These are phyloP conservation scores for Penicillium sp. DNA, from an alignment of 2,329 filamentous ascomycete species.

Conservation along the genomic window DNA sequence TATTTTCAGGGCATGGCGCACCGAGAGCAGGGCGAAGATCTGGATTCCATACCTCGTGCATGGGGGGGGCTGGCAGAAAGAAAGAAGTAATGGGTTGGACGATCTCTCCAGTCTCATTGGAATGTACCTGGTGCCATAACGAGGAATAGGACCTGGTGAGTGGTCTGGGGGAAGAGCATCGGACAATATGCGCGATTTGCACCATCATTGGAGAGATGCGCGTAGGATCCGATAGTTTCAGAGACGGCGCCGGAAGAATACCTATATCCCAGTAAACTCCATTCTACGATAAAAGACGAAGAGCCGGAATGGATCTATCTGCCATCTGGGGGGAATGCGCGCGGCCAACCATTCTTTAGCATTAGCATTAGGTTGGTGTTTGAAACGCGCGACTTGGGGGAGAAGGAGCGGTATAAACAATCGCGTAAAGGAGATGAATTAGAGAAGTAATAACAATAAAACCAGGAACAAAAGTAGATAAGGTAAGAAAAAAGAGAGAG, in stretches of 20 bases:
- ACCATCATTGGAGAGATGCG: neutral
- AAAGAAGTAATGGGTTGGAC: slow-evolving; percentile 4
- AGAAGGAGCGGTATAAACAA: neutral
- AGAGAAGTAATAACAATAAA: neutral
- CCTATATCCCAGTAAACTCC: neutral
- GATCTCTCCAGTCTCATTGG: slow-evolving; percentile 10
- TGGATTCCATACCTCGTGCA: slow-evolving; percentile 11
- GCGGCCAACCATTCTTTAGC: slow-evolving; percentile 7
- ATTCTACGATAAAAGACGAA: neutral
- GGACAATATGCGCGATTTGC: slow-evolving; percentile 4
- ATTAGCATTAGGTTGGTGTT: neutral
- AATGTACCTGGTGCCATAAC: slow-evolving; percentile 11
- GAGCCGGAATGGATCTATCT: slow-evolving; percentile 10
- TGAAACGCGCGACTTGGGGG: neutral
- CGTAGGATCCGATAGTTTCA: neutral
- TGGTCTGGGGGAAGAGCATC: neutral
- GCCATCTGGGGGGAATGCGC: slow-evolving; percentile 18
- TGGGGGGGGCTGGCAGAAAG: neutral
- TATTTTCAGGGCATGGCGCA: neutral
- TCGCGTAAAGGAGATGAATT: neutral
- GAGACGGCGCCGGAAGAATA: neutral
- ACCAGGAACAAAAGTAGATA: neutral
- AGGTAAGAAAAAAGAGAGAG: slow-evolving; percentile 2
- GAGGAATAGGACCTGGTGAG: neutral
- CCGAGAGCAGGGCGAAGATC: slow-evolving; percentile 2